These are phyloP conservation scores for Teunomyces kruisii DNA, from an alignment of 805 yeast species.

Conservation along the genomic window DNA sequence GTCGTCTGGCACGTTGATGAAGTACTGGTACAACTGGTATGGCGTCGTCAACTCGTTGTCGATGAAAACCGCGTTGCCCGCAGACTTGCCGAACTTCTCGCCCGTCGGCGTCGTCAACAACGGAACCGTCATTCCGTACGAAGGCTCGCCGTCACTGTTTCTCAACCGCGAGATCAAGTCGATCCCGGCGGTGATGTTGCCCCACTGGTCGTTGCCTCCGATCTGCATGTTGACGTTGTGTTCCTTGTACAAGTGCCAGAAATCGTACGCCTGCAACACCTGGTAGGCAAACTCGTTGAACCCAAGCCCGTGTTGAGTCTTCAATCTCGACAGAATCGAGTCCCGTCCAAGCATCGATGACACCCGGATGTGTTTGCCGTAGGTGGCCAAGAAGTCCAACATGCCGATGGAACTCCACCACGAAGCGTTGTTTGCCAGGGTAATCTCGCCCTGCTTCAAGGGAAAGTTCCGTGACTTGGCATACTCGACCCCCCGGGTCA, in stretches of 20 bases:
- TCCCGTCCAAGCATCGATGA: constrained; percentile 88
- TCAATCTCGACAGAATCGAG: constrained; percentile 73
- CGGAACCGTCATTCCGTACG: constrained; percentile 85
- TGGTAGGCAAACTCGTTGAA: constrained; percentile 95
- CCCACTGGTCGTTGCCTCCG: constrained; percentile 99
- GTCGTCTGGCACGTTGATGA: constrained; percentile 75
- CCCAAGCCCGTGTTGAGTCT: constrained; percentile 75
- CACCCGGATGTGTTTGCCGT: constrained; percentile 78
- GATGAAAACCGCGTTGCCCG: constrained; percentile 93
- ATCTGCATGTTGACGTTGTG: constrained; percentile 70
- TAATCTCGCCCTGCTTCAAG: constrained; percentile 36
- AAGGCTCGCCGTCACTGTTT: constrained; percentile 6
- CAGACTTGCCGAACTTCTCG: constrained; percentile 93
- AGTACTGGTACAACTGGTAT: constrained; percentile 81
- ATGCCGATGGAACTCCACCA: constrained; percentile 87
- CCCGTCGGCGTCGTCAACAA: constrained; percentile 85
- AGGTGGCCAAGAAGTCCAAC: constrained; percentile 73
- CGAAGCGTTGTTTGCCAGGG: constrained; percentile 59
- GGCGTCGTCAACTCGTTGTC: constrained; percentile 74
- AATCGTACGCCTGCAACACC: constrained; percentile 89
- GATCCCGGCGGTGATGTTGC: constrained; percentile 93
- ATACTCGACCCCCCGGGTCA: constrained; percentile 60
- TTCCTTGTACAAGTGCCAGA: constrained; percentile 69
- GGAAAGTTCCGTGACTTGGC: constrained; percentile 52
- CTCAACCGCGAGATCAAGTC: constrained; percentile 72